These are phyloP conservation scores for Anaeromyces robustus DNA, from an alignment of 192 early-diverging fungal genomes.

Conservation along the genomic window DNA sequence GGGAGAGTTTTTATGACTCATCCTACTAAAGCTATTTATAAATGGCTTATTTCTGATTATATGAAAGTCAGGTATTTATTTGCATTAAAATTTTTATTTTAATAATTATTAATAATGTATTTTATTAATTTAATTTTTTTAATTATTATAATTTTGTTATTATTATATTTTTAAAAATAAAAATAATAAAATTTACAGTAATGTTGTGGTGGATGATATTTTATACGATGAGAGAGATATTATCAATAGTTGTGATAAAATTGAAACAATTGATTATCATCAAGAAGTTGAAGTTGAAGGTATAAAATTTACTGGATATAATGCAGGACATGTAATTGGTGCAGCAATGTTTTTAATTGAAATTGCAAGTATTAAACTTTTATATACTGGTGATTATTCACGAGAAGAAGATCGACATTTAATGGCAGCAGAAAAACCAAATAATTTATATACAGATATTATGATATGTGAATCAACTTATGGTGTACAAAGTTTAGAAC, in stretches of 20 bases:
- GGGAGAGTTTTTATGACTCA: conserved; percentile 98
- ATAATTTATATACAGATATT: conserved; percentile 63
- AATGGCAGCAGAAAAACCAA: conserved; percentile 86
- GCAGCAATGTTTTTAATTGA: conserved; percentile 95
- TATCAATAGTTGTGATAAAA: conserved; percentile 59
- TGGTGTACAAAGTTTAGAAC: conserved; percentile 90
- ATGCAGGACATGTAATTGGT: conserved; percentile 96
- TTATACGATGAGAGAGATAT: conserved; percentile 86
- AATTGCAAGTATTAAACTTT: conserved; percentile 70
- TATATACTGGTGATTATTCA: conserved; percentile 98
- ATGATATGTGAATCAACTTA: conserved; percentile 94
- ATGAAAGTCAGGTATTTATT: conserved; percentile 60
- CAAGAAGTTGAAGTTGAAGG: conserved; percentile 91
- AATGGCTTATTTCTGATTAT: conserved; percentile 90
- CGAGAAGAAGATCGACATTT: conserved; percentile 97
- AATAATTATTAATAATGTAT: too few relatives aligned
- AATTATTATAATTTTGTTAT: conserved; percentile 2
- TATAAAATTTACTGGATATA: conserved; percentile 73
- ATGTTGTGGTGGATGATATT: conserved; percentile 57
- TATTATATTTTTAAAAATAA: conserved; percentile 1
- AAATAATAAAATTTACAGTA: conserved; percentile 29
- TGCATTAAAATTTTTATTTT: neutral
- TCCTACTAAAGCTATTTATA: conserved; percentile 94
- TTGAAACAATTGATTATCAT: conserved; percentile 92
- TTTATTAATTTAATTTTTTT: too few relatives aligned